These are phyloP conservation scores for Macadamia tetraphylla DNA, from an alignment of 164 flowering plant genomes.

Conservation along the genomic window DNA sequence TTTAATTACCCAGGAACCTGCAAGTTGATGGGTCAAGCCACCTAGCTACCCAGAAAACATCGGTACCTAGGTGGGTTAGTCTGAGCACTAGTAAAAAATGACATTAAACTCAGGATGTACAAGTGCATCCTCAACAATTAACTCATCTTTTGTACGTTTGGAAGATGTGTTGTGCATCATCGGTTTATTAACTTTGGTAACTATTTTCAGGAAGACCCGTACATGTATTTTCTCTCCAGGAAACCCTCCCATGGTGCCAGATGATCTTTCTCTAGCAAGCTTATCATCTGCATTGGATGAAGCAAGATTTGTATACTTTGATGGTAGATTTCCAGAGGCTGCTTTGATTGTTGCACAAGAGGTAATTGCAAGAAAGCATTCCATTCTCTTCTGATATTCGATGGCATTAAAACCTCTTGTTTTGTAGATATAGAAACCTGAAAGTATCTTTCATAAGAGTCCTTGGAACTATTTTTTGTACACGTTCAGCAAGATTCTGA, in stretches of 20 bases:
- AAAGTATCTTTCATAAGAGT: too few species aligned
- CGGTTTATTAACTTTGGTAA: slow-evolving; percentile 1
- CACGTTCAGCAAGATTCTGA: too few species aligned
- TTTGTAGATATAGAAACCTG: too few species aligned
- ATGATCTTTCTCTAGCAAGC: slow-evolving; percentile 51
- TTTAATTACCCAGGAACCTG: too few species aligned
- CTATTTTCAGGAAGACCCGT: slow-evolving; percentile 72
- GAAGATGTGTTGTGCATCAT: not conserved
- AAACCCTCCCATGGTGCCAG: slow-evolving; percentile 69
- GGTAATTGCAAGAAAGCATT: slow-evolving; percentile 34
- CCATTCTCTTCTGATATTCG: not conserved
- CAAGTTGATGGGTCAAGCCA: too few species aligned
- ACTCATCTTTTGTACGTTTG: too few species aligned
- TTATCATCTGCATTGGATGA: slow-evolving; percentile 57
- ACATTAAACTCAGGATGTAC: too few species aligned
- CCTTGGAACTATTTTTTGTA: too few species aligned
- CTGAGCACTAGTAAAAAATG: too few species aligned
- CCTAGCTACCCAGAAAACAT: too few species aligned
- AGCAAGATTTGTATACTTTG: slow-evolving; percentile 59
- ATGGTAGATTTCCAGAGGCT: slow-evolving; percentile 70
- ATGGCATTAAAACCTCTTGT: not conserved
- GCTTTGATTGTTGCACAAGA: slow-evolving; percentile 67
- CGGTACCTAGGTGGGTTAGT: too few species aligned
- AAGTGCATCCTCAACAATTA: too few species aligned
- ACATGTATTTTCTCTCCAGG: slow-evolving; percentile 91